Evolutionary conservation across 345 rosid species (phyloP).

Genomic region (Camelina hispida): DNA sequence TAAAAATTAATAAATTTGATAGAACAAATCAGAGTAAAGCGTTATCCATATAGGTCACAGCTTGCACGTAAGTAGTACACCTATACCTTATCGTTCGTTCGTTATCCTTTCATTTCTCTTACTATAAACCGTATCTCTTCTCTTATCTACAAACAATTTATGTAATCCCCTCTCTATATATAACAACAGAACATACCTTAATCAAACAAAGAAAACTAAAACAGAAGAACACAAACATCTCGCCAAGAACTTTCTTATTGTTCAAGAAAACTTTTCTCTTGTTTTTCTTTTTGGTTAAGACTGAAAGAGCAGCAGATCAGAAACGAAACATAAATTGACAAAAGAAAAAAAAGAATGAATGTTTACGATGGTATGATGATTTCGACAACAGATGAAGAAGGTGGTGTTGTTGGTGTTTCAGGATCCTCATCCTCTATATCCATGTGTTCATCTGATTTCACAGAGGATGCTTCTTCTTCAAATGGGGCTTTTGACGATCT

Average conservation of each 20-base stretch:
- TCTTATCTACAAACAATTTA: conserved; percentile 22
- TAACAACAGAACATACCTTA: not conserved
- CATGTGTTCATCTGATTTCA: conserved; percentile 34
- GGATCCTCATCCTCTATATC: conserved; percentile 50
- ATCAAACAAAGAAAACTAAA: not conserved
- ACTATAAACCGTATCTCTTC: conserved; percentile 24
- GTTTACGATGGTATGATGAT: conserved; percentile 8
- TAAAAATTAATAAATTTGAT: not conserved
- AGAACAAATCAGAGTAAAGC: not conserved
- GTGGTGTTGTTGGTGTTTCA: not conserved
- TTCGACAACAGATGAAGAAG: conserved; percentile 7
- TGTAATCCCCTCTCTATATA: not conserved
- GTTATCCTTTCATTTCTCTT: conserved; percentile 5
- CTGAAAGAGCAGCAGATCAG: not conserved
- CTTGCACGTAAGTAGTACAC: conserved; percentile 35
- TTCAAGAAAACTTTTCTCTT: conserved; percentile 12
- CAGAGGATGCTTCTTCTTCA: conserved; percentile 49
- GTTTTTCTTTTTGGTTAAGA: not conserved
- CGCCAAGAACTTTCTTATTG: conserved; percentile 31
- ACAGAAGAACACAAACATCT: conserved; percentile 4
- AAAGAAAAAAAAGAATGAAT: not conserved
- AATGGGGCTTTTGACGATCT: conserved; percentile 57
- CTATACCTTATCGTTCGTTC: conserved; percentile 22
- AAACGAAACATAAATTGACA: not conserved
- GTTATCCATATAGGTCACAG: conserved; percentile 21